phyloP scores from a whole-genome alignment of 164 flowering plant genomes.

The Brasenia schreberi region DNA sequence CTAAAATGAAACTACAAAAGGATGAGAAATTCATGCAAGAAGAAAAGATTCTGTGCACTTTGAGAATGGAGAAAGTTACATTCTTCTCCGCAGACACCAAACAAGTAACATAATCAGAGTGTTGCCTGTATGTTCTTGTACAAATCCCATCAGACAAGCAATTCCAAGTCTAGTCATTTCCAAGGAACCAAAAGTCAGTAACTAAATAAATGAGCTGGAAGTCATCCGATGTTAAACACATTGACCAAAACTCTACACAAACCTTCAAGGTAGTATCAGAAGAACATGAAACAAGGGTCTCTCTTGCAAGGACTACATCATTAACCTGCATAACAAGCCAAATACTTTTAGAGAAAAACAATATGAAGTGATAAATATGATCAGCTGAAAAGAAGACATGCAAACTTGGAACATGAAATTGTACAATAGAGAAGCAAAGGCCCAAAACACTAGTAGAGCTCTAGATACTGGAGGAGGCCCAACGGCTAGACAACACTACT shows the following conservation, averaged over 20 bases:
- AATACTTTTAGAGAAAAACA: too few relatives aligned
- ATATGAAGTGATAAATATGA: too few relatives aligned
- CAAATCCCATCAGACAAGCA: constrained; percentile 76
- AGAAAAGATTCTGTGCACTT: constrained; percentile 2
- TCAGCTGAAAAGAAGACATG: too few relatives aligned
- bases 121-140: constrained; percentile 72
- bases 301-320: constrained; percentile 77
- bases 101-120: constrained; percentile 94
- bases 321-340: constrained; percentile 51
- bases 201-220: constrained; percentile 1
- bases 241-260: background rate
- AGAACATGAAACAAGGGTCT: constrained; percentile 87
- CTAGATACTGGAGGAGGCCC: too few relatives aligned
- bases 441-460: too few relatives aligned
- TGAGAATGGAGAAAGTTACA: constrained; percentile 40
- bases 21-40: constrained; percentile 34
- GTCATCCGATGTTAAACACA: background rate
- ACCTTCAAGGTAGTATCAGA: constrained; percentile 96
- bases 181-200: constrained; percentile 5
- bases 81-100: constrained; percentile 79
- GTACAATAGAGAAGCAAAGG: too few relatives aligned
- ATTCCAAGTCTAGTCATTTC: constrained; percentile 61
- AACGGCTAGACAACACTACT: too few relatives aligned
- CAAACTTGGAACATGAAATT: too few relatives aligned
- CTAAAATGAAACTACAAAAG: constrained; percentile 70